A percentile compares a stretch with the other conserved stretches of the same genome.
phyloP scores from a whole-genome alignment of 768 basidiomycete species.

The Macrolepiota fuliginosa region DNA sequence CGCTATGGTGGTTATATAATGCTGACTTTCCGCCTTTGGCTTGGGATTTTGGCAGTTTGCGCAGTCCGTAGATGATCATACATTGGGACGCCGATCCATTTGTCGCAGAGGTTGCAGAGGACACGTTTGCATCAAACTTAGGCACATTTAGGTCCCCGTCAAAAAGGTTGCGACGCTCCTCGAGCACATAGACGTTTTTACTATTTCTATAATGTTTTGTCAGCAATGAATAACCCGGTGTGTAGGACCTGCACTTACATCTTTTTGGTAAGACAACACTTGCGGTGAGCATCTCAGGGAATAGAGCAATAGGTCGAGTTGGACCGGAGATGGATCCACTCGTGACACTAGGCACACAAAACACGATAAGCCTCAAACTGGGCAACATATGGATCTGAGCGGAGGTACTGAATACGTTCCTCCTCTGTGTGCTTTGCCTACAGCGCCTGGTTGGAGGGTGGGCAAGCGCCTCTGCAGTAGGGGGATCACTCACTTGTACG shows the following conservation, averaged over 20 bases:
- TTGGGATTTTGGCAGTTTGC: slow-evolving; percentile 45
- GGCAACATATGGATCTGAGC: slow-evolving; percentile 74
- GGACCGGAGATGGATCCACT: slow-evolving; percentile 80
- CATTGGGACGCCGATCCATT: slow-evolving; percentile 59
- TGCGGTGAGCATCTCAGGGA: slow-evolving; percentile 84
- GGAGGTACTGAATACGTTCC: slow-evolving; percentile 69
- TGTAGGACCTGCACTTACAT: slow-evolving; percentile 44
- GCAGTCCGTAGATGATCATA: slow-evolving; percentile 59
- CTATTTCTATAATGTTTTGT: slow-evolving; percentile 32
- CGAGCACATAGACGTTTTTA: slow-evolving; percentile 56
- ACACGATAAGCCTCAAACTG: slow-evolving; percentile 80
- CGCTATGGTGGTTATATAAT: not conserved
- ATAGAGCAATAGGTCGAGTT: slow-evolving; percentile 89
- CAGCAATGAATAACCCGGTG: slow-evolving; percentile 17
- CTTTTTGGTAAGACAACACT: slow-evolving; percentile 79
- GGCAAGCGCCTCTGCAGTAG: slow-evolving; percentile 36
- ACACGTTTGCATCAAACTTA: slow-evolving; percentile 72
- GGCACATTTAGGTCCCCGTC: slow-evolving; percentile 68
- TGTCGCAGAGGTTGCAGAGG: slow-evolving; percentile 65
- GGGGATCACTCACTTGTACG: too few relatives aligned
- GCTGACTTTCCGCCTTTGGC: not conserved
- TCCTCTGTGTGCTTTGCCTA: slow-evolving; percentile 77
- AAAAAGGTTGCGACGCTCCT: slow-evolving; percentile 58
- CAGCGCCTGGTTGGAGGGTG: slow-evolving; percentile 60
- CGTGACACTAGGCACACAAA: slow-evolving; percentile 76